phyloP scores from a whole-genome alignment of 352 stramenopile species.

The Pythium sp. region DNA sequence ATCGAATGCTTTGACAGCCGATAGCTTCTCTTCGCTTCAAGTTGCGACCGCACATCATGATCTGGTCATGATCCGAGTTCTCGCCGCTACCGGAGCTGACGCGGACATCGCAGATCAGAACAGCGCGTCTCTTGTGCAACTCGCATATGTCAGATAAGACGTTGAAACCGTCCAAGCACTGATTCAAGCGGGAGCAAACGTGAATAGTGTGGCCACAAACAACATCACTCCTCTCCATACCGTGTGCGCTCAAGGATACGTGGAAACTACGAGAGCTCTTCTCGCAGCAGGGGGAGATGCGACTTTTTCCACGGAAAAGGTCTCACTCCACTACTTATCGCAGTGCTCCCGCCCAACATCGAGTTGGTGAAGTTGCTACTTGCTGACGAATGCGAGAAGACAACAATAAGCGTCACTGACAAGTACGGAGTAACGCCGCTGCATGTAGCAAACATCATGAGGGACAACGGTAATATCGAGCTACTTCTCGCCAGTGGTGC shows the following conservation, averaged over 20 bases:
- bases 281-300: too few relatives aligned
- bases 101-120: neutral
- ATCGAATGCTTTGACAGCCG: too few relatives aligned
- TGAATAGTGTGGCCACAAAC: neutral
- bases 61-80: neutral
- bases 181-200: neutral
- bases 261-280: neutral
- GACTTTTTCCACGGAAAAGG: too few relatives aligned
- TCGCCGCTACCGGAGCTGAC: neutral
- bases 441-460: too few relatives aligned
- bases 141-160: neutral
- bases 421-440: too few relatives aligned
- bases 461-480: neutral
- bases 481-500: conserved; percentile 2
- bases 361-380: too few relatives aligned
- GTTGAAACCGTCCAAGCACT: neutral
- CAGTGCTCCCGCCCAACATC: too few relatives aligned
- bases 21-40: too few relatives aligned
- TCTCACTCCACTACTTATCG: too few relatives aligned
- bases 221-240: neutral
- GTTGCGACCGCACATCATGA: too few relatives aligned
- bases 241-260: neutral
- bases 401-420: too few relatives aligned
- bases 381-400: too few relatives aligned
- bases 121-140: neutral